Evolutionary conservation across 257 asterid genomes (phyloP).

Genomic region (Rauvolfia tetraphylla): DNA sequence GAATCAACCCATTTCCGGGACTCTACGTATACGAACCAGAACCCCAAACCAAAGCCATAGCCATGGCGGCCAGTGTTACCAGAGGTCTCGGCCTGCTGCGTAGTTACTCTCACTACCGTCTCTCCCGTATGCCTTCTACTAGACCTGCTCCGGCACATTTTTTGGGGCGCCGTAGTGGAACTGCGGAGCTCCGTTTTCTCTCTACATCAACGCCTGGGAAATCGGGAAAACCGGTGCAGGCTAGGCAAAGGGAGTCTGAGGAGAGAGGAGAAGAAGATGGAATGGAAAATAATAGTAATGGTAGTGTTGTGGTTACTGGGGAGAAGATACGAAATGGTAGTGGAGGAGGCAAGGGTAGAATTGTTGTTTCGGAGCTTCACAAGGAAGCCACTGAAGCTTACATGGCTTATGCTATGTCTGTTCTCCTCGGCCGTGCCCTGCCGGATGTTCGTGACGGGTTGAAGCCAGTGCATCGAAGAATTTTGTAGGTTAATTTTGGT

Average conservation of each 20-base stretch:
- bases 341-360: constrained; percentile 54
- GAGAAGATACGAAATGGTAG: constrained; percentile 31
- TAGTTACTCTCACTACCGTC: constrained; percentile 15
- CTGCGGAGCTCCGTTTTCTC: constrained; percentile 52
- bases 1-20: background rate
- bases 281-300: constrained; percentile 37
- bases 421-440: constrained; percentile 83
- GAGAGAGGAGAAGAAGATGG: constrained; percentile 21
- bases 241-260: constrained; percentile 36
- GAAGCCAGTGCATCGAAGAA: constrained; percentile 94
- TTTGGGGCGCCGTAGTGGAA: constrained; percentile 31
- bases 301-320: constrained; percentile 20
- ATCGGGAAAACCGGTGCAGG: constrained; percentile 35
- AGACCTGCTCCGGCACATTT: constrained; percentile 32
- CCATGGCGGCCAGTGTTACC: constrained; percentile 1
- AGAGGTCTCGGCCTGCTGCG: constrained; percentile 19
- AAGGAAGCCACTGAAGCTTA: constrained; percentile 97
- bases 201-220: constrained; percentile 33
- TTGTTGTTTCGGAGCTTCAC: constrained; percentile 74
- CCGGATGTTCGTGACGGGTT: constrained; percentile 96
- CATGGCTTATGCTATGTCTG: constrained; percentile 94
- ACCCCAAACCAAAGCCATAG: background rate
- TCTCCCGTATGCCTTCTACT: constrained; percentile 6
- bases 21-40: background rate
- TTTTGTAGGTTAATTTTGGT: constrained; percentile 48